phyloP scores from a whole-genome alignment of 2,329 filamentous ascomycete species.

The Pseudonectria buxi region DNA sequence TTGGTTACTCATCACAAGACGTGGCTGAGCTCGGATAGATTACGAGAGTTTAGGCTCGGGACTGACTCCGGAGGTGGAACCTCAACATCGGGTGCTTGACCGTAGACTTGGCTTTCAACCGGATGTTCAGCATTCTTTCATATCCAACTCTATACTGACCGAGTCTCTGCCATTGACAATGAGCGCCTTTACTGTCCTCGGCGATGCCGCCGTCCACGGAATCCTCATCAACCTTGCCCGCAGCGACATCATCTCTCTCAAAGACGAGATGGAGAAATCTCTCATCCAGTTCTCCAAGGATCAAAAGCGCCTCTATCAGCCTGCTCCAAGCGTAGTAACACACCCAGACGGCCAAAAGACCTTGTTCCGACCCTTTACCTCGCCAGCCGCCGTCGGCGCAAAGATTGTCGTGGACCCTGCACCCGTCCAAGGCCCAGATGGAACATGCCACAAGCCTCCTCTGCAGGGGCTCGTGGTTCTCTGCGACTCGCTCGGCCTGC shows the following conservation, averaged over 20 bases:
- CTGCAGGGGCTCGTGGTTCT: conserved; percentile 11
- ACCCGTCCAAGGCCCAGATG: not conserved
- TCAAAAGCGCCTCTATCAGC: conserved; percentile 15
- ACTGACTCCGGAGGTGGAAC: too few species aligned
- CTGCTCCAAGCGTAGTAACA: conserved; percentile 11
- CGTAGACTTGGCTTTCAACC: too few species aligned
- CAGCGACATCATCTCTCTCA: conserved; percentile 9
- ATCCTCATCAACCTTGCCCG: conserved; percentile 12
- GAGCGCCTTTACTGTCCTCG: conserved; percentile 7
- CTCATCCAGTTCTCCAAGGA: conserved; percentile 12
- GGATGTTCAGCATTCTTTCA: too few species aligned
- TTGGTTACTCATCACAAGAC: too few species aligned
- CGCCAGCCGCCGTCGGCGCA: conserved; percentile 11
- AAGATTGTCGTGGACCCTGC: conserved; percentile 19
- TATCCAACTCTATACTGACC: too few species aligned
- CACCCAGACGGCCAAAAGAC: conserved; percentile 16
- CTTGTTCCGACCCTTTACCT: conserved; percentile 20
- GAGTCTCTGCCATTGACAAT: conserved; percentile 1
- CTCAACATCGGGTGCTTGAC: too few species aligned
- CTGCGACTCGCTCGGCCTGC: conserved; percentile 5
- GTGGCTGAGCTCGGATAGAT: too few species aligned
- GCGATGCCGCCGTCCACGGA: conserved; percentile 8
- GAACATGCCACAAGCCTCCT: not conserved
- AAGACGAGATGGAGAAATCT: conserved; percentile 6
- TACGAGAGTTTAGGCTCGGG: too few species aligned